These are phyloP conservation scores for Acmispon strigosus DNA, from an alignment of 306 rosid species.

Conservation along the genomic window DNA sequence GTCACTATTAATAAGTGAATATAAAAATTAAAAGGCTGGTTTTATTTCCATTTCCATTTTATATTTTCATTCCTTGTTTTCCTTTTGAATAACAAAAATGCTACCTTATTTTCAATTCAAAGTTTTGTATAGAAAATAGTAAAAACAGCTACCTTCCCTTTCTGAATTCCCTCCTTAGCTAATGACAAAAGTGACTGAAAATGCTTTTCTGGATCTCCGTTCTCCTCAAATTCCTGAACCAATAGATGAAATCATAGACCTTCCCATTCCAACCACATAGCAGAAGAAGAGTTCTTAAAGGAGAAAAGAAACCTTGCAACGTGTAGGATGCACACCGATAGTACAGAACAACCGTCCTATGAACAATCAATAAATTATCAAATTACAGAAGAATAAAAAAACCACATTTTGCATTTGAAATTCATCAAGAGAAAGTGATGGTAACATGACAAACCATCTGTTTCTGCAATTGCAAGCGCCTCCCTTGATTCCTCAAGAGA, in stretches of 20 bases:
- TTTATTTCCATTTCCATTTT: too few relatives aligned
- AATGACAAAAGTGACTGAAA: slow-evolving; percentile 79
- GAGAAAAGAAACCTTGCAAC: slow-evolving; percentile 70
- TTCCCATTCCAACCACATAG: slow-evolving; percentile 6
- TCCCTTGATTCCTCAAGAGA: slow-evolving; percentile 91
- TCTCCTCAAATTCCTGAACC: slow-evolving; percentile 78
- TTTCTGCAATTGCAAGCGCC: slow-evolving; percentile 85
- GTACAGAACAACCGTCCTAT: slow-evolving; percentile 91
- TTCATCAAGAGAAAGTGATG: background rate
- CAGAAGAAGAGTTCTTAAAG: slow-evolving; percentile 3
- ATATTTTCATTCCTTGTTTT: too few relatives aligned
- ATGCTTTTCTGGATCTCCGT: slow-evolving; percentile 87
- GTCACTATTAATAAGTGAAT: background rate
- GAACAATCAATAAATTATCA: slow-evolving; percentile 12
- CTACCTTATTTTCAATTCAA: too few relatives aligned
- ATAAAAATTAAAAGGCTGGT: background rate
- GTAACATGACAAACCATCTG: slow-evolving; percentile 55
- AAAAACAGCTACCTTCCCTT: slow-evolving; percentile 64
- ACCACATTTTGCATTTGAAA: slow-evolving; percentile 8
- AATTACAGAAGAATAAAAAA: slow-evolving; percentile 13
- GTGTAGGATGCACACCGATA: slow-evolving; percentile 95
- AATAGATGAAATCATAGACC: slow-evolving; percentile 20
- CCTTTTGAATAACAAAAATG: too few relatives aligned
- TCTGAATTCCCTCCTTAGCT: slow-evolving; percentile 85
- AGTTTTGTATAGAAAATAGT: background rate